Percentiles rank a stretch among this genome's conserved stretches.
Evolutionary conservation across 495 filamentous ascomycete species (phyloP).

Genomic region (Neurospora sp.): DNA sequence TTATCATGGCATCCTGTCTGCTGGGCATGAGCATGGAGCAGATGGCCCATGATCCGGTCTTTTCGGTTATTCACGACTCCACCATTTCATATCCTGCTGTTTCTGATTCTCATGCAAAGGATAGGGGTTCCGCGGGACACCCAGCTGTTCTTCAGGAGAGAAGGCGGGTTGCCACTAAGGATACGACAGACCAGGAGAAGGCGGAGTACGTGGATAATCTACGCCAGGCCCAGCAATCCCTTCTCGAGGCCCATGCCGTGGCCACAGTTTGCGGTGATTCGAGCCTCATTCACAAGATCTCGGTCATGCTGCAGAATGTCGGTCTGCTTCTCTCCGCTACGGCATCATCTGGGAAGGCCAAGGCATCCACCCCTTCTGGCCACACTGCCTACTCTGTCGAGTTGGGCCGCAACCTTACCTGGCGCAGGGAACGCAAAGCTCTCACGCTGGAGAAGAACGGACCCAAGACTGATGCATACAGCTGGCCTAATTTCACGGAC

Average conservation of each 20-base stretch:
- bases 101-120: conserved; percentile 16
- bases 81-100: conserved; percentile 75
- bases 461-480: conserved; percentile 16
- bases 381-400: conserved; percentile 53
- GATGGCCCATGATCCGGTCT: conserved; percentile 71
- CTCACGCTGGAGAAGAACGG: conserved; percentile 31
- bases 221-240: conserved; percentile 47
- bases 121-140: conserved; percentile 5
- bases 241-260: conserved; percentile 45
- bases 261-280: conserved; percentile 38
- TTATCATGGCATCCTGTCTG: conserved; percentile 49
- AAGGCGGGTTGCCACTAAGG: conserved; percentile 7
- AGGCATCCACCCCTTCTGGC: conserved; percentile 40
- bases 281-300: conserved; percentile 45
- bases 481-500: conserved; percentile 12
- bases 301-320: conserved; percentile 48
- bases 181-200: conserved; percentile 21
- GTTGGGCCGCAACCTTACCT: conserved; percentile 48
- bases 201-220: conserved; percentile 47
- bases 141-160: not conserved
- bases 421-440: conserved; percentile 48
- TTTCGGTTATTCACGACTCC: conserved; percentile 83
- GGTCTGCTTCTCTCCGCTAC: conserved; percentile 58
- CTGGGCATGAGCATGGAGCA: conserved; percentile 52
- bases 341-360: conserved; percentile 24